Percentiles rank a stretch among this genome's conserved stretches.
These are phyloP conservation scores for Irpex sp. DNA, from an alignment of 1,284 basidiomycete species.

Conservation along the genomic window DNA sequence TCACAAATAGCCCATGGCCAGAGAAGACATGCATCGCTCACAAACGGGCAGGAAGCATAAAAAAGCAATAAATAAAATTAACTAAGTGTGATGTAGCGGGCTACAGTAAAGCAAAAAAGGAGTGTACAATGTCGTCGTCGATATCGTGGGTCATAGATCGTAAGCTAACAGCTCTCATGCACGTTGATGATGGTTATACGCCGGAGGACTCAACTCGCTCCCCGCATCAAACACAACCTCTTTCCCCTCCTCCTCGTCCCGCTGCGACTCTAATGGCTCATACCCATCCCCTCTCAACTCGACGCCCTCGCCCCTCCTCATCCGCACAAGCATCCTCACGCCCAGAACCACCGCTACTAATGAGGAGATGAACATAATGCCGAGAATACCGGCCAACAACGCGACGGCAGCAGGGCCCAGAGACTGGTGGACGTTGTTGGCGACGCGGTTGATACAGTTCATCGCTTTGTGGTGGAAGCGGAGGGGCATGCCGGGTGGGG, in stretches of 20 bases:
- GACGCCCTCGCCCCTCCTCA: background rate
- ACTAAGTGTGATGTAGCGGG: background rate
- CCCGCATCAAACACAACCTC: conserved; percentile 7
- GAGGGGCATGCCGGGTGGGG: conserved; percentile 1
- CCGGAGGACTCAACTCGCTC: background rate
- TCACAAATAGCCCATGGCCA: too few species aligned
- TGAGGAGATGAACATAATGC: conserved; percentile 2
- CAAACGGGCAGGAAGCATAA: background rate
- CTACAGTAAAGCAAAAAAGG: background rate
- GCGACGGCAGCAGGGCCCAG: conserved; percentile 12
- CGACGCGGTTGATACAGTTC: conserved; percentile 7
- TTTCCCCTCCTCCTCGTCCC: background rate
- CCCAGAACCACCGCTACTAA: conserved; percentile 6
- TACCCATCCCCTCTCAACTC: conserved; percentile 6
- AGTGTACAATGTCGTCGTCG: background rate
- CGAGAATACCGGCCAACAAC: conserved; percentile 11
- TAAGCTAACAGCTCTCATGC: background rate
- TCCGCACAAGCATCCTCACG: conserved; percentile 4
- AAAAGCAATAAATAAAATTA: background rate
- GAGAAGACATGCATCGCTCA: too few species aligned
- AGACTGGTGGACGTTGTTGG: background rate
- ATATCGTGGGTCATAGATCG: background rate
- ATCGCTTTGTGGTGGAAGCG: conserved; percentile 5
- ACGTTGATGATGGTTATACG: conserved; percentile 1
- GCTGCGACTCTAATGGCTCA: conserved; percentile 3